Base-by-base conservation (phyloP, 1,284 basidiomycete genomes). In the Ustilago esculenta region DNA sequence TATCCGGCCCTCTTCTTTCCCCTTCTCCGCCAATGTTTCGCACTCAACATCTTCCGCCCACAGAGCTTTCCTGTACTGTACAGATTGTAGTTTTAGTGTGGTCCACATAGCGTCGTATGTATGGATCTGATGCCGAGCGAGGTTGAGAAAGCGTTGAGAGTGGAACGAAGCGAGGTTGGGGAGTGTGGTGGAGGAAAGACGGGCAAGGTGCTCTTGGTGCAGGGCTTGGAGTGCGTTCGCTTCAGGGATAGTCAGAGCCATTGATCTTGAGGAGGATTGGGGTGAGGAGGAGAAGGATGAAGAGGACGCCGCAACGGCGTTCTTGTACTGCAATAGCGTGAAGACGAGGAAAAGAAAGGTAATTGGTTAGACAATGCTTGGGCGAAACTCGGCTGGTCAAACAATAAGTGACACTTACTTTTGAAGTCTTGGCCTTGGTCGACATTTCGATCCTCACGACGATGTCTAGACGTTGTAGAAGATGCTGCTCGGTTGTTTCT, bases 121-220 rank as follows among this genome's bases (percentile, higher is more conserved):
- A 3, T 45, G 27, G 8, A 34, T 25, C 18, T 55, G 52, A 0
- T 25, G 9, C 1, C 54, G 32, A 2, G 66, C 66, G 15, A 69
- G 55, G 39, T 44, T 25, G 5, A 65, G 49, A 18, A 70, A 70
- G 2, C 45, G 45, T 1, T 49, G 52, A 1, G 61, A 65, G n/a
- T 70, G 67, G 4, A 47, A 29, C 4, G 61, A 37, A 0, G 67
- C 52, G 7, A 70, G 54, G 7, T 54, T 46, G 10, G 67, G 67
- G 5, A 70, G 43, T 5, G 42, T 51, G 8, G 29, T 35, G 15
- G 40, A 37, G 8, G 53, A 42, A 20, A 65, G 33, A 8, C 61
- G 52, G 0, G 67, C 56, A 2, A 70, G 48, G 4, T 60, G 57
- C 14, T 70, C 67, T 33, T 70, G 61, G 23, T 70, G 67, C 3